Base-by-base conservation (phyloP, 116 monocot species). In the Posidonia oceanica region DNA sequence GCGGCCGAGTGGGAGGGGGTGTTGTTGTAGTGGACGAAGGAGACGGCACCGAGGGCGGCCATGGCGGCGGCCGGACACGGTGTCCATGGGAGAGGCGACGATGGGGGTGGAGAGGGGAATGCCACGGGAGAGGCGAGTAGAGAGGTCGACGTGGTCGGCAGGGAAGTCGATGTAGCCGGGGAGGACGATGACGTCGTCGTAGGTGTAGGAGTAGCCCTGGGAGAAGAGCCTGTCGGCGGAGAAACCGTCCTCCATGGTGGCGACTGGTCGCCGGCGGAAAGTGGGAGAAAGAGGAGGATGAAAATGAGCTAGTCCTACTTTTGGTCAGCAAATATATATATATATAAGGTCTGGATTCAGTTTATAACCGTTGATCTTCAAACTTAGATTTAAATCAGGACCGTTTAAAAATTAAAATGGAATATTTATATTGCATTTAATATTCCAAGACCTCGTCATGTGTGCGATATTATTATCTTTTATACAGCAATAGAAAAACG, bases 1-100 rank as follows among this genome's bases (percentile, higher is more conserved):
- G 80, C 17, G 5, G 98, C 79, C 71, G 93, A 93, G 16, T 64
- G 59, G 15, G 54, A 36, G n/a, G 90, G 75, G 14, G 79, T 22
- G 75, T 66, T 64, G 83, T 98, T 98, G 81, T 72, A 82, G 76
- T 98, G 98, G 66, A 98, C 65, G 71, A 93, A 73, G 51, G 86
- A 85, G 69, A 74, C 75, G 39, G 80, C 98, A 54, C 93, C 98
- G 44, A 98, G 93, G 58, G 84, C 72, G 66, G 98, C 98, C 85
- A 98, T 90, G 57, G 93, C 81, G 54, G 78, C 85, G 63, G 98
- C 89, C 98, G 66, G 98, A 87, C 69, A 98, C 90, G 64, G 98
- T 98, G 72, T 98, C 98, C 98, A 98, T 98, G 21, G 98, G 98
- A 5, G 98, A 93, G 39, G 98, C 85, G 48, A 93, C 93, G 79